Base-by-base conservation (phyloP, 805 yeast species). In the Limtongia smithiae region DNA sequence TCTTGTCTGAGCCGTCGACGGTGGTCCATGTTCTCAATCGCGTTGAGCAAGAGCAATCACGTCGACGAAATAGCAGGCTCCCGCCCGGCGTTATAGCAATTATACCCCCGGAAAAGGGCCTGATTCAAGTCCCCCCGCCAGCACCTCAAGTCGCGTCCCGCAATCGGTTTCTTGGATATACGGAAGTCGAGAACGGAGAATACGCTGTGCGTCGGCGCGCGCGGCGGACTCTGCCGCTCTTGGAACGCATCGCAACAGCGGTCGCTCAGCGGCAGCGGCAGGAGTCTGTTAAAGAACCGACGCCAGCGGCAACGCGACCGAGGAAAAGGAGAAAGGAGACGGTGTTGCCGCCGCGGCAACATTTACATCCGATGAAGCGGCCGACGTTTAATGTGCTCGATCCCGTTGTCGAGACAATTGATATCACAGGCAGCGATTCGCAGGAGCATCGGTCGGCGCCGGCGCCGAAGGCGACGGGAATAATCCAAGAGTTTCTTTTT, bases 51-150 rank as follows among this genome's bases (percentile, higher is more conserved):
- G n/a, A n/a, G n/a, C n/a, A n/a, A 24, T 15, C 8, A 20, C 11
- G 17, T 24, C 22, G 41, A 27, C 28, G 31, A 24, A 32, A 14
- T 25, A 20, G 51, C 37, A 27, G 48, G 22, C 33, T 47, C 5
- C 52, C 58, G 25, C 43, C 48, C 3, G 58, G 57, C 12, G 38
- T 53, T 11, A 53, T 54, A 15, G 58, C 57, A 11, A 42, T 52
- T 15, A 54, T 52, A 5, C 50, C 55, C 2, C 48, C 54, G 18
- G 30, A 34, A 12, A 21, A 28, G 7, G 53, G 46, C 6, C 46
- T 40, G 4, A 18, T 41, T 11, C 50, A 39, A 28, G 37, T 44
- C 6, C 30, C 37, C 45, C 46, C 41, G 11, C 51, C 51, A 6
- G 50, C 47, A 3, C 37, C 37, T 4, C 35, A 31, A 11, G 46